Base-by-base conservation (phyloP, 1,284 basidiomycete genomes). In the Apiotrichum montevideense region DNA sequence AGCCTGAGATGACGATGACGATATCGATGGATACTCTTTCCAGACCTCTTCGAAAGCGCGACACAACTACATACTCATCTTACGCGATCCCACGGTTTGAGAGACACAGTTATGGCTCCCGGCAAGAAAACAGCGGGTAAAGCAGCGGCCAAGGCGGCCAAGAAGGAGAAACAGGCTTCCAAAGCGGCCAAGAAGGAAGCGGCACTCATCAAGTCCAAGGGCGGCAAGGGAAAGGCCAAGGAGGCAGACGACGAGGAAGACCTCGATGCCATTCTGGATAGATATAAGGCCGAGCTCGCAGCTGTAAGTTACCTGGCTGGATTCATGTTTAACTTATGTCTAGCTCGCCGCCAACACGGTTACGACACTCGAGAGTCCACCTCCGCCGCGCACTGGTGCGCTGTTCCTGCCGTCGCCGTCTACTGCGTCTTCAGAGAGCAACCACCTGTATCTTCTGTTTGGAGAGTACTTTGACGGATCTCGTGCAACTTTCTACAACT, bases 381-480 rank as follows among this genome's bases (percentile, higher is more conserved):
- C 90, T 0, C 86, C 84, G 52, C 79, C 87, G 51, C 80, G 90
- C 46, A 88, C 88, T 0, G 91, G 88, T 65, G 88, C 89, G 0
- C 87, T 88, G 0, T 75, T 92, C 21, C 86, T 86, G 0, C 77
- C 88, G 0, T 90, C 87, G 71, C 88, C 66, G 3, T 67, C 66
- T 39, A 65, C 62, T 2, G 51, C 66, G 35, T 55, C 65, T 10
- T 59, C 88, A 0, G 84, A 80, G 58, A 87, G 87, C 45, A 87
- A 85, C 62, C 82, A 90, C 70, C 77, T 91, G 0, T 90, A 88
- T 87, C 86, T 82, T 61, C 85, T 90, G 42, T 70, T 70, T 46
- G 69, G 89, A 5, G 89, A 92, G 70, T 90, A 85, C 71, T 93
- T 90, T 69, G 87, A 91, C 50, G 90, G 92, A 57, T 83, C 83